Conservation (phyloP, 495 filamentous ascomycete species). For the Trichoderma reesei region DNA sequence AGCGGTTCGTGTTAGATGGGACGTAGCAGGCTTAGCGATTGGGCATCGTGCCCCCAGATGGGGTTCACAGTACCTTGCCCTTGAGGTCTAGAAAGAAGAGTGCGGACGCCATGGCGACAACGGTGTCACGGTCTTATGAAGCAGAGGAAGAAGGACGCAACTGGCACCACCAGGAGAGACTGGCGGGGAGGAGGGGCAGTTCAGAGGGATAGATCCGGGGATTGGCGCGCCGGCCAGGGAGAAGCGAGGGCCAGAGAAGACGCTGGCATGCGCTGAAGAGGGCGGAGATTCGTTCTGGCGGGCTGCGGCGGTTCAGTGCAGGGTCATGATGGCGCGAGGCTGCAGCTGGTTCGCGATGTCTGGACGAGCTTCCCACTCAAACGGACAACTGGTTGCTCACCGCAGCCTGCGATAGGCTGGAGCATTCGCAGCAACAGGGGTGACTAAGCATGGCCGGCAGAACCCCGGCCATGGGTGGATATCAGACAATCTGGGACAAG, state of each 20-base stretch:
- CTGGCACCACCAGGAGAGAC: neutral
- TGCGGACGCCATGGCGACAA: constrained; percentile 78
- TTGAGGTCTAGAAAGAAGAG: constrained; percentile 99
- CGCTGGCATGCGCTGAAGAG: neutral
- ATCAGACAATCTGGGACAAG: neutral
- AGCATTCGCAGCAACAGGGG: neutral
- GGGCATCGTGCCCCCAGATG: neutral
- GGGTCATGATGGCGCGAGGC: neutral
- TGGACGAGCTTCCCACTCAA: neutral
- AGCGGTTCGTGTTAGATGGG: constrained; percentile 9
- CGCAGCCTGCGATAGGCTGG: neutral
- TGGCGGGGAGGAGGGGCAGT: constrained; percentile 9
- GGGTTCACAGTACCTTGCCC: constrained; percentile 69
- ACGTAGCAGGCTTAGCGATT: neutral
- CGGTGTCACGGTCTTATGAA: neutral
- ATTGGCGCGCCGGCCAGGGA: constrained; percentile 9
- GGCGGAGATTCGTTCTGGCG: neutral
- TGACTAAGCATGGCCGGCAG: neutral
- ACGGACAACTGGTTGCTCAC: neutral
- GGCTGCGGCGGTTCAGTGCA: neutral
- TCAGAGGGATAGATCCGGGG: neutral
- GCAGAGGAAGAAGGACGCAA: constrained; percentile 8
- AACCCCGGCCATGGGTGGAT: neutral
- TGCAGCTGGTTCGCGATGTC: neutral
- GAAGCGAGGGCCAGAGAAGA: neutral